Evolutionary conservation across 345 rosid genomes (phyloP).

Genomic region (Gossypium turneri): DNA sequence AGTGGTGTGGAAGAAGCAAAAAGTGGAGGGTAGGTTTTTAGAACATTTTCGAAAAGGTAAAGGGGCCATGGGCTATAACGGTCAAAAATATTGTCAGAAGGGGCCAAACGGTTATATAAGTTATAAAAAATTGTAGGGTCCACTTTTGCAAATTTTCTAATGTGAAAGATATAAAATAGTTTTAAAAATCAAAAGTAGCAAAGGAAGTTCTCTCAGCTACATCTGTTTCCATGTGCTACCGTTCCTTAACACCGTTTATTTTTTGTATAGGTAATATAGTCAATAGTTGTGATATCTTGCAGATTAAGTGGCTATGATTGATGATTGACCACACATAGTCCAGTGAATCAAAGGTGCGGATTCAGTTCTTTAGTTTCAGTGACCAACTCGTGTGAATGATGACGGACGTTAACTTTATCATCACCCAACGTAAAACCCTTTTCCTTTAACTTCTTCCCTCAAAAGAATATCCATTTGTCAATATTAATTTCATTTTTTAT

Average conservation of each 20-base stretch:
- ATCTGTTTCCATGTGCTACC: not conserved
- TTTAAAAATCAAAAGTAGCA: too few relatives aligned
- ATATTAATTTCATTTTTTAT: not conserved
- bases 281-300: not conserved
- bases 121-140: slow-evolving; percentile 22
- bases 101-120: slow-evolving; percentile 27
- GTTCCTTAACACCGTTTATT: not conserved
- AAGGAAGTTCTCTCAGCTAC: not conserved
- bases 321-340: not conserved
- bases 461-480: not conserved
- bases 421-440: not conserved
- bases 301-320: not conserved
- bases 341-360: not conserved
- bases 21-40: slow-evolving; percentile 17
- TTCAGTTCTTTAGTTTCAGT: not conserved
- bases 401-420: not conserved
- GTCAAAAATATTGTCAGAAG: slow-evolving; percentile 40
- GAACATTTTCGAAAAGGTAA: slow-evolving; percentile 19
- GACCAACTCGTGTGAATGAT: not conserved
- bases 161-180: not conserved
- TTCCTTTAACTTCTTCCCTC: not conserved
- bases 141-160: not conserved
- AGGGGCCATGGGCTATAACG: slow-evolving; percentile 40
- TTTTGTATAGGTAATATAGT: too few relatives aligned
- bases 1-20: slow-evolving; percentile 26